These are phyloP conservation scores for Talaromyces liani DNA, from an alignment of 495 filamentous ascomycete genomes.

Conservation along the genomic window DNA sequence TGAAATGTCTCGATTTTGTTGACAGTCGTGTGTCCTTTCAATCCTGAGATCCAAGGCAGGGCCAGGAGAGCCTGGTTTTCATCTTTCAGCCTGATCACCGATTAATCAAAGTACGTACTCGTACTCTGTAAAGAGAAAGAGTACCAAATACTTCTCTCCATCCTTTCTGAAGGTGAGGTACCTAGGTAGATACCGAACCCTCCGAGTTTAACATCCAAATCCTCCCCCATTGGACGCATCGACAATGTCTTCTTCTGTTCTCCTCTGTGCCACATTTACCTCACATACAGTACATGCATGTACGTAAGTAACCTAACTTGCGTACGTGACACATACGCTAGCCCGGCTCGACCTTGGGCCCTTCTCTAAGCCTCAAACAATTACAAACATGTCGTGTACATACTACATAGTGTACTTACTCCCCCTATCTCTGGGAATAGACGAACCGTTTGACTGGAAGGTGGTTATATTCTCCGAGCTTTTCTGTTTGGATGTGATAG, in stretches of 20 bases:
- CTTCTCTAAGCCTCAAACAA: background rate
- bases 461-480: background rate
- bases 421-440: background rate
- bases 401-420: no score
- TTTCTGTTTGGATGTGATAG: background rate
- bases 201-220: background rate
- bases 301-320: background rate
- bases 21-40: no score
- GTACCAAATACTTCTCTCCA: background rate
- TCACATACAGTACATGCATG: background rate
- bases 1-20: no score
- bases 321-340: background rate
- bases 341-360: background rate
- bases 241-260: background rate
- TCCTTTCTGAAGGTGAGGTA: background rate
- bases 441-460: background rate
- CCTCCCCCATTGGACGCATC: background rate
- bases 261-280: background rate
- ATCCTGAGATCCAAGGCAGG: no score
- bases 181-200: background rate
- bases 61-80: no score
- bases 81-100: no score
- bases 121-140: background rate
- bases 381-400: background rate
- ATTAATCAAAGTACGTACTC: no score